Evolutionary conservation across 2,329 filamentous ascomycete species (phyloP).

Genomic region (Aspergillus sp.): DNA sequence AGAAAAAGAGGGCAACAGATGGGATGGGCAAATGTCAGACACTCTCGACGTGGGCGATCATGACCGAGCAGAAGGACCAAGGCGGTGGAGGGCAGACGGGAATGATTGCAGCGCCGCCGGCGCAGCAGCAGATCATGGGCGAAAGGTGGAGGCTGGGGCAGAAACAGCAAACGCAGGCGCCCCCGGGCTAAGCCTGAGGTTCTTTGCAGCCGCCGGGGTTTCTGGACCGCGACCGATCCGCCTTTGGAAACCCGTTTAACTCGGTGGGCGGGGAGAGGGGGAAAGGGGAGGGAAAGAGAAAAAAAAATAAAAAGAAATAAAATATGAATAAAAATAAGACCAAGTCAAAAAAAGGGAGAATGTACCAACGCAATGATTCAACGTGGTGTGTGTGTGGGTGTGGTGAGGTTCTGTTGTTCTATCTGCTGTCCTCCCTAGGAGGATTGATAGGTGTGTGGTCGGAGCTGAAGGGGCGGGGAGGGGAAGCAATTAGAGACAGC

Average conservation of each 20-base stretch:
- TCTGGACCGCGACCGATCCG: conserved; percentile 16
- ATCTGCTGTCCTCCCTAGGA: neutral
- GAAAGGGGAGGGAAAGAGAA: conserved; percentile 6
- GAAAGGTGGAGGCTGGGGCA: conserved; percentile 33
- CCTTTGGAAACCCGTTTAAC: conserved; percentile 14
- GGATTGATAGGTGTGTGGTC: neutral
- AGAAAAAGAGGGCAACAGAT: conserved; percentile 17
- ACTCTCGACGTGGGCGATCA: conserved; percentile 22
- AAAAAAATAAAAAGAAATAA: conserved; percentile 12
- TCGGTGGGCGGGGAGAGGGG: conserved; percentile 8
- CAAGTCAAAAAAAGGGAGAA: neutral
- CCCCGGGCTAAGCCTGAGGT: conserved; percentile 19
- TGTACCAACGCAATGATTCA: conserved; percentile 4
- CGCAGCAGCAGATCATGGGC: conserved; percentile 25
- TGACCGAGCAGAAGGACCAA: conserved; percentile 15
- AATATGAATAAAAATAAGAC: neutral
- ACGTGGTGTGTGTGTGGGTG: neutral
- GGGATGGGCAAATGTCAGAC: conserved; percentile 35
- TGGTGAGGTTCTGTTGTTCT: neutral
- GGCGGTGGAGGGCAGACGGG: conserved; percentile 15
- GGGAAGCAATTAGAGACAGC: conserved; percentile 19
- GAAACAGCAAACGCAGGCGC: conserved; percentile 24
- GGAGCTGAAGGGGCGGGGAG: conserved; percentile 5
- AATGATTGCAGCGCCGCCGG: conserved; percentile 22
- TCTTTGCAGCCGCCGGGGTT: conserved; percentile 19